phyloP scores from a whole-genome alignment of 805 yeast species.

The Yamadazyma sp. region DNA sequence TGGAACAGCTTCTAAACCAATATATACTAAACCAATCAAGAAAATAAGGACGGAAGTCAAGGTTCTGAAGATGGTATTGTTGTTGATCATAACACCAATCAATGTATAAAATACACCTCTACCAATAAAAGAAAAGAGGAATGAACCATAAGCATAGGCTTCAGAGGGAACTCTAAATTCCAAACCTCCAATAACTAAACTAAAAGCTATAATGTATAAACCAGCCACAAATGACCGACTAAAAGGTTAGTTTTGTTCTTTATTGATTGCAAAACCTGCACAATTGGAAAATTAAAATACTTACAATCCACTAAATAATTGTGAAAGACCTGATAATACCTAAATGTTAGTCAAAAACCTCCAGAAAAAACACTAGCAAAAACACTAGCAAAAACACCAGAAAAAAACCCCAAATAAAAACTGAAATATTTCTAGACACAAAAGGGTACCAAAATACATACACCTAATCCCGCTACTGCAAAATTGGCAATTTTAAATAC shows the following conservation, averaged over 20 bases:
- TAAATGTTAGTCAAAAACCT: constrained; percentile 16
- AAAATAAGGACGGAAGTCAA: constrained; percentile 59
- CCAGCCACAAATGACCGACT: constrained; percentile 48
- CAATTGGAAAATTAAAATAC: constrained; percentile 17
- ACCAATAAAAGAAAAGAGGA: constrained; percentile 69
- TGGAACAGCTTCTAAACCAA: constrained; percentile 67
- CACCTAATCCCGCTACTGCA: constrained; percentile 52
- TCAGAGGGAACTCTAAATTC: constrained; percentile 57
- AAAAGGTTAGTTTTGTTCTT: constrained; percentile 3
- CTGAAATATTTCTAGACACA: no score
- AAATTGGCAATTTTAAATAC: constrained; percentile 53
- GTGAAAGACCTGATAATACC: constrained; percentile 49
- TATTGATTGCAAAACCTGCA: no score
- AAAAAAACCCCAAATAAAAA: no score
- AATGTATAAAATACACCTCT: constrained; percentile 56
- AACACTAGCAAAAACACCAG: no score
- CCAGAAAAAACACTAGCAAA: no score
- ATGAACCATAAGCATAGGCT: constrained; percentile 63
- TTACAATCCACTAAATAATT: constrained; percentile 48
- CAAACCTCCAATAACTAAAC: constrained; percentile 46
- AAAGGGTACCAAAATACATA: constrained; percentile 25
- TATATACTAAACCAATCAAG: constrained; percentile 56
- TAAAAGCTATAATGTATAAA: constrained; percentile 53
- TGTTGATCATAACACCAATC: constrained; percentile 35
- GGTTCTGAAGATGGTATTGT: constrained; percentile 55